Percentiles rank a stretch among this genome's conserved stretches.
These are phyloP conservation scores for Murraya koenigii DNA, from an alignment of 345 rosid species.

Conservation along the genomic window DNA sequence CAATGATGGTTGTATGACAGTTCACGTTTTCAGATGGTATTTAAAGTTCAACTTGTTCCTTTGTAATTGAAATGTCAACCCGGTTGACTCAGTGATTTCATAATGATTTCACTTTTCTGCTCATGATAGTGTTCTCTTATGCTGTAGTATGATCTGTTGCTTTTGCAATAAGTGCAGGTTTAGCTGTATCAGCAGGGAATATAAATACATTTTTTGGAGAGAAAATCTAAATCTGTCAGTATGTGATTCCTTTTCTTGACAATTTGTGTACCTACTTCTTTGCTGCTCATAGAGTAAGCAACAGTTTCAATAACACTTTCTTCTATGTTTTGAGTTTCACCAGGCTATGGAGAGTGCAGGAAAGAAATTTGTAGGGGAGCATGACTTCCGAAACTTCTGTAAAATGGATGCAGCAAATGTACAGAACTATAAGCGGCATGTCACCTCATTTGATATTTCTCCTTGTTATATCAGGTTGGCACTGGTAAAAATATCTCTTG, in stretches of 20 bases:
- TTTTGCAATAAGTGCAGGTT: constrained; percentile 52
- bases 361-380: constrained; percentile 79
- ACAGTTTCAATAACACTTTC: constrained; percentile 10
- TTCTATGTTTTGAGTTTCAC: constrained; percentile 15
- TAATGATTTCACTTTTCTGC: background rate
- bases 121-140: background rate
- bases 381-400: constrained; percentile 91
- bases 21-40: constrained; percentile 7
- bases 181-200: constrained; percentile 79
- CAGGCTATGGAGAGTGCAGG: constrained; percentile 87
- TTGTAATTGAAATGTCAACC: background rate
- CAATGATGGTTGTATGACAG: background rate
- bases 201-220: constrained; percentile 81
- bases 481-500: constrained; percentile 20
- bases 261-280: background rate
- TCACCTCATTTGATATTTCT: constrained; percentile 60
- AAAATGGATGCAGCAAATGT: constrained; percentile 96
- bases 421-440: constrained; percentile 62
- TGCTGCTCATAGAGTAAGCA: constrained; percentile 11
- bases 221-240: constrained; percentile 66
- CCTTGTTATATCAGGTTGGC: constrained; percentile 68
- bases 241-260: constrained; percentile 16
- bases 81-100: background rate
- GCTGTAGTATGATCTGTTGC: constrained; percentile 9
- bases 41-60: background rate